Base-by-base conservation (phyloP, 495 filamentous ascomycete species). In the Penicillium argentinense region DNA sequence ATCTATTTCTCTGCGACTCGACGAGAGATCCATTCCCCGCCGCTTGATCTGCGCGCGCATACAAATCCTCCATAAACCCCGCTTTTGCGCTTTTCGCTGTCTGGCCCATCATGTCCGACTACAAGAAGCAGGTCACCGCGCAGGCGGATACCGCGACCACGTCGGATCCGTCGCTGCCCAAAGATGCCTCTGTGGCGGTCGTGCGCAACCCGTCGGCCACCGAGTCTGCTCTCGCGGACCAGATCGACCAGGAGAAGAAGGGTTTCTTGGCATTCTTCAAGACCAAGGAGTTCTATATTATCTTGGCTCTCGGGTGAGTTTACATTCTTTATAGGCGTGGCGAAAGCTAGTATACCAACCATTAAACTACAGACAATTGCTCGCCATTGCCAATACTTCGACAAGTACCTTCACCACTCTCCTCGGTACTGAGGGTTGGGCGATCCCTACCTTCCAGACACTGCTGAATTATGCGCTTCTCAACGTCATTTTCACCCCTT, bases 401-500 rank as follows among this genome's bases (percentile, higher is more conserved):
- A 93, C 89, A 14, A 93, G 91, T 64, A 97, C 92, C 32, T 88
- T 97, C 67, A 86, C 86, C 14, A 76, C 77, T 9, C 81, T 97
- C 16, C 85, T 98, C 11, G 77, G 73, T 16, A 56, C 62, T 2
- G 66, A 80, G 42, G 76, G 81, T 19, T 93, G 88, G 47, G 88
- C 81, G 21, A 95, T 98, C 57, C 93, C 93, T n/a, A 91, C 93
- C 28, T 96, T 97, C 71, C 93, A 98, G 71, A 91, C 88, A 3
- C 82, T 97, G 57, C 91, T 96, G 75, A 95, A 89, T 66, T 98
- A 98, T 65, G 77, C 87, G 11, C 68, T 96, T n/a, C 75, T 98
- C 26, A 85, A 85, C 22, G 48, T 88, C 17, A 77, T 96, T 47
- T 98, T 93, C 71, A 84, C 90, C 13, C 79, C 83, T 9, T 85